Base-by-base conservation (phyloP, 257 asterid genomes). In the Oldenlandia corymbosa region DNA sequence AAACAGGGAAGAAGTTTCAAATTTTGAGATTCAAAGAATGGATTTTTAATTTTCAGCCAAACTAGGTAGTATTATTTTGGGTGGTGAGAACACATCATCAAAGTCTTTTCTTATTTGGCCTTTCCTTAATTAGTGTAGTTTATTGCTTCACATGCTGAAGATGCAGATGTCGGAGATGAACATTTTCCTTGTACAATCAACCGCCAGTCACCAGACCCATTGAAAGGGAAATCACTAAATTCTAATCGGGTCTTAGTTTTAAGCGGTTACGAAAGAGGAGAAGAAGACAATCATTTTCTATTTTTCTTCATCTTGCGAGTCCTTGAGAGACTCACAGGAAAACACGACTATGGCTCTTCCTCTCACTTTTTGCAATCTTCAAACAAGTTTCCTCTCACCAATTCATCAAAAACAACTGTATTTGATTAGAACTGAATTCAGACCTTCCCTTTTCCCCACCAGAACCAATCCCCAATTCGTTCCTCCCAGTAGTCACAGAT, bases 401-500 rank as follows among this genome's bases (percentile, higher is more conserved):
- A 13, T 28, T 53, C 64, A 45, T 17, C 45, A 43, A 48, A 62
- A 20, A 18, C 42, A 2, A 6, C 11, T 45, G 14, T 45, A 53
- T 30, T 41, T 27, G 9, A 62, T 53, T 31, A 24, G 16, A 27
- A 23, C 50, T 31, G 24, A 45, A 20, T 2, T 5, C 46, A 43
- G n/a, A 50, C 20, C 12, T 20, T 23, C 63, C 46, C n/a, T 5
- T 32, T 46, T 46, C 47, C 45, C 23, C 42, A 13, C 24, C 51
- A 68, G 24, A 36, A 47, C 14, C 56, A 52, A 59, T 28, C 42
- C 27, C 32, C 57, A 42, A 2, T 27, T 52, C 6, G 54, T n/a
- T n/a, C n/a, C 46, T 30, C 58, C 46, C 23, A 28, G 7, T 2
- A 28, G 24, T 17, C 64, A 27, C 71, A 68, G 81, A 68, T 56